Evolutionary conservation across 116 monocot species (phyloP).

Genomic region (Trichopus zeylanicus): DNA sequence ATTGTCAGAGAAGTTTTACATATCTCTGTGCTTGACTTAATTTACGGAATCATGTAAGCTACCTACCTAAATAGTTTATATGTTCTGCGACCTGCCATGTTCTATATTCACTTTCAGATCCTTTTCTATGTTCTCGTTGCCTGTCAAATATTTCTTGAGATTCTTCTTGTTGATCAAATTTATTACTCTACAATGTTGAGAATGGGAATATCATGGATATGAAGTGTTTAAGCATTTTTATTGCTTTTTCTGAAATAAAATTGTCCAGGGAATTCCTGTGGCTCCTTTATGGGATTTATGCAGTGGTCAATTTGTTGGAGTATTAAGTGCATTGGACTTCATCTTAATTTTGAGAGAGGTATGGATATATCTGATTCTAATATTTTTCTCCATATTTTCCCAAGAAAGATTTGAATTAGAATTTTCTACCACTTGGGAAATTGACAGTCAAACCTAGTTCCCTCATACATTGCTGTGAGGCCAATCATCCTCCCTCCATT

Average conservation of each 20-base stretch:
- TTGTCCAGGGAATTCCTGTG: constrained; percentile 77
- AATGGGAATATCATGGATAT: background rate
- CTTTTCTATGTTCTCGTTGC: background rate
- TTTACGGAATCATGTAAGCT: too few species aligned
- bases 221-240: background rate
- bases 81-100: background rate
- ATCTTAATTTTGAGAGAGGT: constrained; percentile 96
- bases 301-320: constrained; percentile 72
- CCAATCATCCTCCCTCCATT: too few species aligned
- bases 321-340: constrained; percentile 84
- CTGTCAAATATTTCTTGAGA: background rate
- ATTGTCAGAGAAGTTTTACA: too few species aligned
- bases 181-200: too few species aligned
- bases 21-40: too few species aligned
- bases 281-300: constrained; percentile 88
- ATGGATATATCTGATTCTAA: too few species aligned
- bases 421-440: too few species aligned
- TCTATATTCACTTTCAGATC: background rate
- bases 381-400: too few species aligned
- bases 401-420: too few species aligned
- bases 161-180: background rate
- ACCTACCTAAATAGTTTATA: background rate
- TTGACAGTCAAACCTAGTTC: too few species aligned
- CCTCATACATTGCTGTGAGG: too few species aligned
- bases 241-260: background rate